Base-by-base conservation (phyloP, 179 eudicot genomes). In the Silene noctiflora region DNA sequence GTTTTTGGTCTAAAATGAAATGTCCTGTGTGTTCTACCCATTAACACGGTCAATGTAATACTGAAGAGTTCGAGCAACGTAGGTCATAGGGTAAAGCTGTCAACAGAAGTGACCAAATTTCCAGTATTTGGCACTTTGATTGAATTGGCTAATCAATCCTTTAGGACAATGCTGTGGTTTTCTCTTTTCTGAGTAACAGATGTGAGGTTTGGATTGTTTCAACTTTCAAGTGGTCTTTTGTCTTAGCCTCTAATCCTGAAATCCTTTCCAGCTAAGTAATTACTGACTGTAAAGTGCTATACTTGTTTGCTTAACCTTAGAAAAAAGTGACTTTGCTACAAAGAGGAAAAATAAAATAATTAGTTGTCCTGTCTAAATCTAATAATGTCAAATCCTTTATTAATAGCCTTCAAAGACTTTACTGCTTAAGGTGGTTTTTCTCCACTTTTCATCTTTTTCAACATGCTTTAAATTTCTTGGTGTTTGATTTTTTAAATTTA, bases 191-290 rank as follows among this genome's bases (percentile, higher is more conserved):
- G 5, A 60, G 55, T 39, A 56, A 31, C 1, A 53, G 66, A 33
- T 76, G 11, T 69, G 46, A 31, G 64, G 48, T 72, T 29, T 20
- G 20, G 63, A 0, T 27, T 42, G 17, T 59, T 19, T 20, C 21
- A 24, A 20, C 74, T 59, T 60, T 61, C 22, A 68, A 68, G 46
- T 10, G 9, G 25, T 25, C 67, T 53, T 63, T 58, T 19, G 19
- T 29, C 42, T 20, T 20, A 20, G 13, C 63, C 71, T 44, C 31
- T 48, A 44, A 44, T 44, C 51, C 51, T 56, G 6, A 24, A 55
- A 66, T 53, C 55, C 79, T 80, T 80, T 80, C 66, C 76, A 76
- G 83, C 77, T 77, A 48, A 71, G 75, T 72, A 76, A 71, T 42
- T 69, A 71, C 73, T 20, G 58, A 27, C 29, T 75, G 24, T 53